A percentile compares a stretch with the other conserved stretches of the same genome.
Evolutionary conservation across 2,329 filamentous ascomycete species (phyloP).

Genomic region (Curvularia sp.): DNA sequence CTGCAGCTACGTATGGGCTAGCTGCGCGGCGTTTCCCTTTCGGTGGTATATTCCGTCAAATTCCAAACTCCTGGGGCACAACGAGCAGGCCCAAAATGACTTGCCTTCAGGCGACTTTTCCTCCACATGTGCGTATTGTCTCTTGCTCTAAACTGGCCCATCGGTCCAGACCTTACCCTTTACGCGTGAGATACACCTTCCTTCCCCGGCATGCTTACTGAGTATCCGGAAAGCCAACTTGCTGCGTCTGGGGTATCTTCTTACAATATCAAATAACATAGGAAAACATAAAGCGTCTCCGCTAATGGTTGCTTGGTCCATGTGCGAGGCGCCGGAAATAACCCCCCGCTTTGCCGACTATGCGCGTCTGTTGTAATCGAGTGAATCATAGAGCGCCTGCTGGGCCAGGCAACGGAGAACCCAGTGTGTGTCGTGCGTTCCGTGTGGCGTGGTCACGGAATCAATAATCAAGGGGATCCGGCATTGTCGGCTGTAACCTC

Average conservation of each 20-base stretch:
- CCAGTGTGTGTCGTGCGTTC: slow-evolving; percentile 6
- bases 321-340: slow-evolving; percentile 1
- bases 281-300: slow-evolving; percentile 18
- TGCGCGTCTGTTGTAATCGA: not conserved
- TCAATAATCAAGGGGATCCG: slow-evolving; percentile 28
- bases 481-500: slow-evolving; percentile 35
- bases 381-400: not conserved
- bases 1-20: not conserved
- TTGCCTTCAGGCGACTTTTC: slow-evolving; percentile 1
- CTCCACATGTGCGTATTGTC: slow-evolving; percentile 5
- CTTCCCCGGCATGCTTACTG: slow-evolving; percentile 11
- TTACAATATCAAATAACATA: slow-evolving; percentile 18
- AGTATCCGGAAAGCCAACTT: slow-evolving; percentile 11
- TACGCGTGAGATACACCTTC: slow-evolving; percentile 5
- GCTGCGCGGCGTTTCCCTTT: not conserved
- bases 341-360: slow-evolving; percentile 7
- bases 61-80: not conserved
- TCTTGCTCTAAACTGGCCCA: slow-evolving; percentile 6
- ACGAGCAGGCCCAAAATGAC: not conserved
- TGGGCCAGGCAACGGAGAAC: slow-evolving; percentile 2
- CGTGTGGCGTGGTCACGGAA: slow-evolving; percentile 6
- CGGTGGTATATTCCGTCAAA: slow-evolving; percentile 2
- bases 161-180: slow-evolving; percentile 10
- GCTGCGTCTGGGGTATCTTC: slow-evolving; percentile 18
- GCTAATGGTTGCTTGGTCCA: slow-evolving; percentile 1